Evolutionary conservation across 768 basidiomycete species (phyloP).

Genomic region (Boletus eberwhitei): DNA sequence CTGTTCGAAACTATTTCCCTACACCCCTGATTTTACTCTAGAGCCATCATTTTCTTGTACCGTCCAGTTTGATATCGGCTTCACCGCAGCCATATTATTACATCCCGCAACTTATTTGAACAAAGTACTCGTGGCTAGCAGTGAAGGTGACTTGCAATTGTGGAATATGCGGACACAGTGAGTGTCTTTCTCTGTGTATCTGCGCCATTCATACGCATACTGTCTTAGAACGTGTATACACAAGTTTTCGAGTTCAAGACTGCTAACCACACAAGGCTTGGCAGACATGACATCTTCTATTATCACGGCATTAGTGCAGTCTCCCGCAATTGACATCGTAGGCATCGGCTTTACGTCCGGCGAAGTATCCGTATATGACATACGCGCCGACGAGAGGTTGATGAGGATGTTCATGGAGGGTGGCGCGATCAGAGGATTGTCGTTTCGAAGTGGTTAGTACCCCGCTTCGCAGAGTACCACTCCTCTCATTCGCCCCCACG

Average conservation of each 20-base stretch:
- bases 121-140: constrained; percentile 85
- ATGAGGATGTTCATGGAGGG: constrained; percentile 92
- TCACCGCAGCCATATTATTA: constrained; percentile 80
- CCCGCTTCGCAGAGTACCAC: background rate
- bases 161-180: constrained; percentile 91
- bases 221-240: constrained; percentile 72
- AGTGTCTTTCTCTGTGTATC: constrained; percentile 22
- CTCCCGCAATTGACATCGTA: constrained; percentile 93
- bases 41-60: constrained; percentile 40
- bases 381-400: constrained; percentile 84
- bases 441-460: constrained; percentile 79
- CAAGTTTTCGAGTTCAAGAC: constrained; percentile 56
- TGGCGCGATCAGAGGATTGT: constrained; percentile 67
- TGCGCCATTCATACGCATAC: background rate
- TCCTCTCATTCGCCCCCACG: constrained; percentile 1
- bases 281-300: constrained; percentile 36
- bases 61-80: constrained; percentile 77
- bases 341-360: constrained; percentile 91
- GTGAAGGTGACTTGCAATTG: constrained; percentile 79
- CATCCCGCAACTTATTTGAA: constrained; percentile 98
- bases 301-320: constrained; percentile 81
- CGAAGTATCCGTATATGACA: constrained; percentile 83
- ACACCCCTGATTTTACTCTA: constrained; percentile 13
- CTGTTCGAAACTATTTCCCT: background rate
- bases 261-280: constrained; percentile 42